These are phyloP conservation scores for Hordeum pubiflorum DNA, from an alignment of 202 grass and related monocot genomes.

Conservation along the genomic window DNA sequence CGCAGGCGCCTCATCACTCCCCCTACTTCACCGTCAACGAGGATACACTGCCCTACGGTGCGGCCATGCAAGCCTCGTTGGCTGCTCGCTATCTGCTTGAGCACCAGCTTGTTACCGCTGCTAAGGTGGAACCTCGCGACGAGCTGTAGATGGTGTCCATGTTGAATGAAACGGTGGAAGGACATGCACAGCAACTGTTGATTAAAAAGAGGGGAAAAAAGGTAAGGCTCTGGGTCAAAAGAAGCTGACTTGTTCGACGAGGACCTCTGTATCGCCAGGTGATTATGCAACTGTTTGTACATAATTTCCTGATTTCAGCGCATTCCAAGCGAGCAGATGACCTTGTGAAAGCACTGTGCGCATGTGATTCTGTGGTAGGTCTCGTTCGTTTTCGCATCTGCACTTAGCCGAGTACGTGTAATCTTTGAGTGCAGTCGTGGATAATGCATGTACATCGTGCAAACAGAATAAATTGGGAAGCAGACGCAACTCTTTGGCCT, in stretches of 20 bases:
- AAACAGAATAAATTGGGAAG: no score
- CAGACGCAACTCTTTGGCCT: no score
- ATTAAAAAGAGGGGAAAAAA: neutral
- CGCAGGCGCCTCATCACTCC: slow-evolving; percentile 33
- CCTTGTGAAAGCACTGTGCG: neutral
- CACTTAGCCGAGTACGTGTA: neutral
- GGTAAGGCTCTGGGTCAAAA: neutral
- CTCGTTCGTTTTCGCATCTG: neutral
- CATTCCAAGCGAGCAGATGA: neutral
- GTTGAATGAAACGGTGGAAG: neutral
- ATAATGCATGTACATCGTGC: no score
- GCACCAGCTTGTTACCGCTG: slow-evolving; percentile 12
- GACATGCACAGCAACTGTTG: neutral
- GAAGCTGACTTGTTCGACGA: neutral
- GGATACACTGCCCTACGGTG: slow-evolving; percentile 50
- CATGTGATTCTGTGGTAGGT: neutral
- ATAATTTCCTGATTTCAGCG: neutral
- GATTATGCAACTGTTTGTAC: slow-evolving; percentile 8
- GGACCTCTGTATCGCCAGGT: neutral
- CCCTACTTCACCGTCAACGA: slow-evolving; percentile 77
- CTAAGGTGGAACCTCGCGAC: slow-evolving; percentile 32
- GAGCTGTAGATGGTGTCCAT: slow-evolving; percentile 51
- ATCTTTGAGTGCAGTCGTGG: neutral
- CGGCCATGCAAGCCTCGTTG: slow-evolving; percentile 57
- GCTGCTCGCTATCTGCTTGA: slow-evolving; percentile 58